Conservation (phyloP, 2,329 filamentous ascomycete genomes). For the Clathrospora elynae region DNA sequence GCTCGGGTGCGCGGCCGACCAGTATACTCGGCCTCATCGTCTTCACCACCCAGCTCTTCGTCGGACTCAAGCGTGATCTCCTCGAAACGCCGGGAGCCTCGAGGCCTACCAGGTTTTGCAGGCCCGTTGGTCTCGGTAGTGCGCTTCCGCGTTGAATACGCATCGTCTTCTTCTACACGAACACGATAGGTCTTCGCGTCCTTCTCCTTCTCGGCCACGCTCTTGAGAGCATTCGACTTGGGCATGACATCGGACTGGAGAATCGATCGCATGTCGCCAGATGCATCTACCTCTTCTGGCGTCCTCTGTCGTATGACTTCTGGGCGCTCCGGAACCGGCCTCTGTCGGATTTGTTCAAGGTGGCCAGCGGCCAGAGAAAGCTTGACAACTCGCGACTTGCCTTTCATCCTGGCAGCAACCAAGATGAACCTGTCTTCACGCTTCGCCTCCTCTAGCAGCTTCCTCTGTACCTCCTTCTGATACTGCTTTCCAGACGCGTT, state of each 20-base stretch:
- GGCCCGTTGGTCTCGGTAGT: slow-evolving; percentile 31
- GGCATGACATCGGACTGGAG: slow-evolving; percentile 46
- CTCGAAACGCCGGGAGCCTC: slow-evolving; percentile 46
- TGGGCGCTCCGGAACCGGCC: slow-evolving; percentile 36
- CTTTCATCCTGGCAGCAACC: slow-evolving; percentile 53
- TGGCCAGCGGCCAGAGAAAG: slow-evolving; percentile 46
- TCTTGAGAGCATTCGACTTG: slow-evolving; percentile 17
- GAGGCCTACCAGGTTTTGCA: slow-evolving; percentile 30
- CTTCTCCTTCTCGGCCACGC: slow-evolving; percentile 35
- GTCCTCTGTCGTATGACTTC: slow-evolving; percentile 22
- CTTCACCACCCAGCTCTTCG: slow-evolving; percentile 45
- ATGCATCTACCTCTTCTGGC: slow-evolving; percentile 32
- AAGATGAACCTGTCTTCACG: slow-evolving; percentile 54
- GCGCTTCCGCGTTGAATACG: slow-evolving; percentile 43
- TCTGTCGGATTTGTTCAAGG: slow-evolving; percentile 45
- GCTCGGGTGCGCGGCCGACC: slow-evolving; percentile 31
- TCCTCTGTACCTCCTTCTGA: slow-evolving; percentile 55
- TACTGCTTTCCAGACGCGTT: slow-evolving; percentile 55
- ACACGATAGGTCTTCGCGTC: slow-evolving; percentile 42
- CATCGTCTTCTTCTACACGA: slow-evolving; percentile 50
- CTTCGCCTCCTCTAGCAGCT: slow-evolving; percentile 49
- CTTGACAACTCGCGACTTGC: slow-evolving; percentile 52
- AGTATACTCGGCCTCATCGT: slow-evolving; percentile 19
- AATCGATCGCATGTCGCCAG: slow-evolving; percentile 34
- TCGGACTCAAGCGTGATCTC: slow-evolving; percentile 55